Evolutionary conservation across 805 yeast genomes (phyloP).

Genomic region (Saturnispora kantuleensis): DNA sequence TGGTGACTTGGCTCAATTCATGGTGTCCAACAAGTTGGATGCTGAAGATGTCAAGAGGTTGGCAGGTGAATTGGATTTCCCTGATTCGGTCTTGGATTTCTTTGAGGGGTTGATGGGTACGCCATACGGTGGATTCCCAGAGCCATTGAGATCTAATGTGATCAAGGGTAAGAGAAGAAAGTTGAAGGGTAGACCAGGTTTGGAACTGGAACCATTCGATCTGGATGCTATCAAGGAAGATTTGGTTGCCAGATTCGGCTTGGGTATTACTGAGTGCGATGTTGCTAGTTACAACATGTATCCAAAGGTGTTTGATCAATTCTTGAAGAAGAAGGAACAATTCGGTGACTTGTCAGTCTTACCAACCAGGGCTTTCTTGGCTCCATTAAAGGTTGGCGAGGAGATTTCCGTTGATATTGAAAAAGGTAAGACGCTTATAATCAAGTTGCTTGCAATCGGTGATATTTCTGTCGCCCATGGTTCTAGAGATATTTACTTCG

Average conservation of each 20-base stretch:
- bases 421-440: constrained; percentile 86
- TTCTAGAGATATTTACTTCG: constrained; percentile 80
- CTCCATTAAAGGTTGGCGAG: constrained; percentile 80
- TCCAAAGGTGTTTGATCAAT: constrained; percentile 93
- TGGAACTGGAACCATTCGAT: constrained; percentile 78
- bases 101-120: constrained; percentile 99
- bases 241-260: constrained; percentile 66
- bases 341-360: constrained; percentile 90
- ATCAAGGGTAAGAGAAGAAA: constrained; percentile 88
- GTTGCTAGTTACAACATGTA: constrained; percentile 96
- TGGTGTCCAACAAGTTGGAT: constrained; percentile 90
- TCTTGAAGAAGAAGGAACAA: constrained; percentile 58
- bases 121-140: constrained; percentile 99
- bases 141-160: constrained; percentile 88
- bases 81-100: constrained; percentile 95
- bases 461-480: constrained; percentile 80
- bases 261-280: constrained; percentile 68
- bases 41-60: constrained; percentile 79
- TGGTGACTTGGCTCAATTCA: constrained; percentile 98
- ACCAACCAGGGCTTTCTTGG: constrained; percentile 85
- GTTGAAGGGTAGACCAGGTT: constrained; percentile 85
- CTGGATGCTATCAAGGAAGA: constrained; percentile 63
- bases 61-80: constrained; percentile 93
- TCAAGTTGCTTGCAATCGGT: constrained; percentile 88
- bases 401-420: constrained; percentile 85